These are phyloP conservation scores for Pichia eremophila DNA, from an alignment of 805 yeast species.

Conservation along the genomic window DNA sequence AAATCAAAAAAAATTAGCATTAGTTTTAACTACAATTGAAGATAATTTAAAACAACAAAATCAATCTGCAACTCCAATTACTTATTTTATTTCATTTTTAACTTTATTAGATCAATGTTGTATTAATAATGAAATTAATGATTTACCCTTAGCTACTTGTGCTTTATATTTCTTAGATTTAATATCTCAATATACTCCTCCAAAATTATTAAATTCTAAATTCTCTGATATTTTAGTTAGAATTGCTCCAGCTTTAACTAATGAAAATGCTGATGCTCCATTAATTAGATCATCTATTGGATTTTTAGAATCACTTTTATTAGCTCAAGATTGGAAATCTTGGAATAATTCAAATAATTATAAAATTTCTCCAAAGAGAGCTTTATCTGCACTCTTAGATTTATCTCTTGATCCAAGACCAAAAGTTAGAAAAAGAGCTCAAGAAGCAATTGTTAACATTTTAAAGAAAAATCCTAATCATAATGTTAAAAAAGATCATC, in stretches of 20 bases:
- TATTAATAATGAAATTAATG: conserved; percentile 41
- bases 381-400: conserved; percentile 67
- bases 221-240: conserved; percentile 71
- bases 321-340: conserved; percentile 69
- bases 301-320: conserved; percentile 65
- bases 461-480: conserved; percentile 38
- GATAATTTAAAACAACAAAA: conserved; percentile 68
- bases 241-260: conserved; percentile 72
- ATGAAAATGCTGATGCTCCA: conserved; percentile 66
- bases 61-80: conserved; percentile 55
- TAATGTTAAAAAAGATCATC: conserved; percentile 44
- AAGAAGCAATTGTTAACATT: conserved; percentile 69
- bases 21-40: conserved; percentile 82
- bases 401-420: conserved; percentile 84
- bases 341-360: conserved; percentile 55
- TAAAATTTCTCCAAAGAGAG: conserved; percentile 68
- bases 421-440: conserved; percentile 90
- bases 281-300: conserved; percentile 78
- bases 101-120: conserved; percentile 72
- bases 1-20: conserved; percentile 78
- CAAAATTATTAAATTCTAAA: conserved; percentile 57
- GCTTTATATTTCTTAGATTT: conserved; percentile 77
- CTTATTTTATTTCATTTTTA: conserved; percentile 78
- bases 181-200: conserved; percentile 66
- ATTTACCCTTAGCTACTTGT: conserved; percentile 58